phyloP scores from a whole-genome alignment of 148 eudicot species.

The Chenopodium album region DNA sequence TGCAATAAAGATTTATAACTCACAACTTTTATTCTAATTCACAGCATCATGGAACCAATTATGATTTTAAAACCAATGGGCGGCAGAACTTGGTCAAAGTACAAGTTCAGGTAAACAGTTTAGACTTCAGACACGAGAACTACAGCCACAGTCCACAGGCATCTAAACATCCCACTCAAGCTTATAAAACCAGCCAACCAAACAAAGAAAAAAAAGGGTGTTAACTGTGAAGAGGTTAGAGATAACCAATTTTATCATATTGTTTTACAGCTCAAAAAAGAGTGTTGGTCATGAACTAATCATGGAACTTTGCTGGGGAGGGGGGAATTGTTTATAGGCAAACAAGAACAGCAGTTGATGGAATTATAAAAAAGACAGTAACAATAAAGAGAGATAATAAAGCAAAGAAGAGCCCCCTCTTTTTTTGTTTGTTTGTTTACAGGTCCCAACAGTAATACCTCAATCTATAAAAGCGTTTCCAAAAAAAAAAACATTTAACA shows the following conservation, averaged over 20 bases:
- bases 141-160: not conserved
- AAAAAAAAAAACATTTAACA: not conserved
- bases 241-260: not conserved
- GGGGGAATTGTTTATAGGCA: too few relatives aligned
- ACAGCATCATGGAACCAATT: not conserved
- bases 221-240: too few relatives aligned
- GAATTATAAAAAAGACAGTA: too few relatives aligned
- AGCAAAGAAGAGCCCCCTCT: not conserved
- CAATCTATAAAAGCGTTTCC: not conserved
- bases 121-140: not conserved
- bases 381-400: not conserved
- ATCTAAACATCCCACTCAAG: not conserved
- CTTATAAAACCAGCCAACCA: not conserved
- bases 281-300: too few relatives aligned
- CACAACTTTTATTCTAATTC: not conserved
- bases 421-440: not conserved
- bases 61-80: not conserved
- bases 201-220: not conserved
- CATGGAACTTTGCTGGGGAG: too few relatives aligned
- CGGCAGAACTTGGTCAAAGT: not conserved
- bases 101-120: not conserved
- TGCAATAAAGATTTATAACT: not conserved
- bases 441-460: not conserved
- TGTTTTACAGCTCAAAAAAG: not conserved
- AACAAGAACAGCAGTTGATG: too few relatives aligned